phyloP scores from a whole-genome alignment of 2,329 filamentous ascomycete species.

The Cadophora luteo-olivacea region DNA sequence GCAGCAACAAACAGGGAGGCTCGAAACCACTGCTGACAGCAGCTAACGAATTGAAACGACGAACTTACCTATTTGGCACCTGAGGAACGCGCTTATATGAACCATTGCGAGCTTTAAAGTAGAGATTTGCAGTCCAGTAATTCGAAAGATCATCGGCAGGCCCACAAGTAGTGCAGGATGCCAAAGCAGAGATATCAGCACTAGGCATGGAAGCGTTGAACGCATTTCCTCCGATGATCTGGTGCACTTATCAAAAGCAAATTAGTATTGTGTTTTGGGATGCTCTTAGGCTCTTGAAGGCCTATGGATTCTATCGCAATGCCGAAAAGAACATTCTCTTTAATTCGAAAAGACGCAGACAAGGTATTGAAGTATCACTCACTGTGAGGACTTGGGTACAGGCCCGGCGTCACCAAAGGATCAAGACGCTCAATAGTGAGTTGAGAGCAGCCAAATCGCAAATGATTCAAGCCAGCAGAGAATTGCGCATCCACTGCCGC shows the following conservation, averaged over 20 bases:
- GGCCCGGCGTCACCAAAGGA: neutral
- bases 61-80: neutral
- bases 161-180: conserved; percentile 27
- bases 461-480: neutral
- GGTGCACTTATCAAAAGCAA: conserved; percentile 12
- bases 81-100: conserved; percentile 28
- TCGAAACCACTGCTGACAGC: neutral
- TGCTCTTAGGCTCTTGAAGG: too few species aligned
- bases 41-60: neutral
- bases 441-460: conserved; percentile 1
- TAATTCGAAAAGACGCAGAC: too few species aligned
- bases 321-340: too few species aligned
- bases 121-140: conserved; percentile 43
- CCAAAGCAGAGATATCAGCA: conserved; percentile 21
- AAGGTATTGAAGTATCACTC: too few species aligned
- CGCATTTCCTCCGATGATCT: conserved; percentile 29
- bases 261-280: neutral
- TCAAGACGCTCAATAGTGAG: conserved; percentile 14
- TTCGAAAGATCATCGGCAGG: conserved; percentile 41
- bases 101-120: conserved; percentile 41
- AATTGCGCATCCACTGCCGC: neutral
- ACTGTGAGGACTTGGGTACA: conserved; percentile 3
- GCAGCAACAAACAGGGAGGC: neutral
- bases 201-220: conserved; percentile 26
- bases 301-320: too few species aligned